Percentiles rank a stretch among this genome's conserved stretches.
These are phyloP conservation scores for Powellomyces hirtus DNA, from an alignment of 192 early-diverging fungal genomes.

Conservation along the genomic window DNA sequence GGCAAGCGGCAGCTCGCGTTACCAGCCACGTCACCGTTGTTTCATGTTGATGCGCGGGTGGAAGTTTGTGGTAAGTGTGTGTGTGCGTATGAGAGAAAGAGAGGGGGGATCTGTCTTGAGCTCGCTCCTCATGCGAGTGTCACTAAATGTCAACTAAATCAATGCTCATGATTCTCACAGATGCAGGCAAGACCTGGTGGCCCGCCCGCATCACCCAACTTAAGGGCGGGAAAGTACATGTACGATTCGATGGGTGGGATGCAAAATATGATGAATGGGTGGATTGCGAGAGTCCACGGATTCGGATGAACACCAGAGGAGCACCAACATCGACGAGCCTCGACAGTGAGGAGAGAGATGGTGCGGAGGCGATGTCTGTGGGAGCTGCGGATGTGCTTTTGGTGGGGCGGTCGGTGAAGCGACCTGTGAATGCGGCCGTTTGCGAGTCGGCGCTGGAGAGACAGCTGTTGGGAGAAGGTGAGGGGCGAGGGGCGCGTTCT, in stretches of 20 bases:
- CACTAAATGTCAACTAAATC: too few relatives aligned
- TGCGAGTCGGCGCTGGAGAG: too few relatives aligned
- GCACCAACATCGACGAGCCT: not conserved
- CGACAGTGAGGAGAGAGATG: too few relatives aligned
- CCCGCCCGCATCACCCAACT: slow-evolving; percentile 13
- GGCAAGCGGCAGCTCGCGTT: too few relatives aligned
- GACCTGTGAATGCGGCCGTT: too few relatives aligned
- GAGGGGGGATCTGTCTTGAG: not conserved
- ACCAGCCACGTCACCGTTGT: not conserved
- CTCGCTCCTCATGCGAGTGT: not conserved
- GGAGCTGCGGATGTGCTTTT: too few relatives aligned
- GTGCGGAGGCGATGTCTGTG: not conserved
- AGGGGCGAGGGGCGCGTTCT: too few relatives aligned
- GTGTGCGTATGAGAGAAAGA: not conserved
- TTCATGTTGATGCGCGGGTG: slow-evolving; percentile 2
- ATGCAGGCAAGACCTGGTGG: slow-evolving; percentile 24
- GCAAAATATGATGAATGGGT: slow-evolving; percentile 30
- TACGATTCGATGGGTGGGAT: slow-evolving; percentile 25
- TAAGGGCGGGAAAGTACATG: slow-evolving; percentile 1
- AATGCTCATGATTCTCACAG: slow-evolving; percentile 3
- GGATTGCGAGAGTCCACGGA: slow-evolving; percentile 15
- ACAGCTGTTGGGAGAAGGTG: too few relatives aligned
- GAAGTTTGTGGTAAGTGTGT: not conserved
- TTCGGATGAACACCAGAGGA: not conserved
- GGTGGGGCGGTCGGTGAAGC: too few relatives aligned